Conservation (phyloP, 495 filamentous ascomycete species). For the Neurospora sp. region DNA sequence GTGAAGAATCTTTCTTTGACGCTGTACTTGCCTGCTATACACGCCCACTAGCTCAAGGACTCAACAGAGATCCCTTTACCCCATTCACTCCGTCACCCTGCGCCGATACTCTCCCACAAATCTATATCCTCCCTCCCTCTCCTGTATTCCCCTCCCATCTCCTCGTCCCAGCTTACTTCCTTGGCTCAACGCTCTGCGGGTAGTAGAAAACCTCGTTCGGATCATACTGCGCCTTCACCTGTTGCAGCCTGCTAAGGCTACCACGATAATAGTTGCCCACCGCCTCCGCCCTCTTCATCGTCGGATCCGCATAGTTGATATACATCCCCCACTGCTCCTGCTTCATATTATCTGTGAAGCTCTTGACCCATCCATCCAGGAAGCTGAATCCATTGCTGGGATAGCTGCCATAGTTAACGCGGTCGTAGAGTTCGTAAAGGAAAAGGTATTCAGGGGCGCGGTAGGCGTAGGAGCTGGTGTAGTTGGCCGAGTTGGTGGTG, state of each 20-base stretch:
- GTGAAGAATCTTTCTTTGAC: background rate
- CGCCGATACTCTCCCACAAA: background rate
- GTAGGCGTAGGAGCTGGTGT: constrained; percentile 28
- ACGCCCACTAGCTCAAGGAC: background rate
- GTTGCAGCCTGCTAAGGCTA: constrained; percentile 40
- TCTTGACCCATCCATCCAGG: constrained; percentile 30
- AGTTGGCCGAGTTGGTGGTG: constrained; percentile 11
- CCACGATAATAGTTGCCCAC: constrained; percentile 41
- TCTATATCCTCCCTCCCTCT: background rate
- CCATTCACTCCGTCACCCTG: background rate
- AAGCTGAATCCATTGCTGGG: constrained; percentile 27
- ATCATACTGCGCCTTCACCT: constrained; percentile 46
- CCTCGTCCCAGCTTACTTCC: constrained; percentile 2
- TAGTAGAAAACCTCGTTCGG: constrained; percentile 53
- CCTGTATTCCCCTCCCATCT: background rate
- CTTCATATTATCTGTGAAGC: constrained; percentile 21
- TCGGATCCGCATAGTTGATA: constrained; percentile 37
- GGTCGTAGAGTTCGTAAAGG: constrained; percentile 33
- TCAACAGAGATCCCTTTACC: background rate
- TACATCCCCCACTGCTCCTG: constrained; percentile 34
- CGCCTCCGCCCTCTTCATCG: constrained; percentile 26
- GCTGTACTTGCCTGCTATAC: background rate
- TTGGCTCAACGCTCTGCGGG: constrained; percentile 44
- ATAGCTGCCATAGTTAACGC: constrained; percentile 14
- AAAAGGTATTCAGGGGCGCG: constrained; percentile 27